Evolutionary conservation across 176 grass and related monocot genomes (phyloP).

Genomic region (Eleusine indica): DNA sequence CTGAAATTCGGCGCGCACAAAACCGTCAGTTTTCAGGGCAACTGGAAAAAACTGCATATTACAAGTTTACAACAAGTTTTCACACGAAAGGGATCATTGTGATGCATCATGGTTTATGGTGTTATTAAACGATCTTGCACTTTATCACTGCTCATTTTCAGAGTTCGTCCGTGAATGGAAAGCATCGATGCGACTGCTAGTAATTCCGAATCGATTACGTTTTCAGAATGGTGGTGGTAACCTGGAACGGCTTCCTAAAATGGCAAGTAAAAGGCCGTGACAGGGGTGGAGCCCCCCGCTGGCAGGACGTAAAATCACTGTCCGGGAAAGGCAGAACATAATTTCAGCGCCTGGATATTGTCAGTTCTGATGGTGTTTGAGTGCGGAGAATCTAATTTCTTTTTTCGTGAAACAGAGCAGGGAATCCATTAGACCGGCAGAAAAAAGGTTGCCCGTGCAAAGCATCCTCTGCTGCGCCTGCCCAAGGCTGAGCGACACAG

Average conservation of each 20-base stretch:
- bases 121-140: not conserved
- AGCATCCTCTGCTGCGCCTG: not conserved
- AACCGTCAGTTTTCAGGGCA: not conserved
- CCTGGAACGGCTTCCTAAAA: conserved; percentile 16
- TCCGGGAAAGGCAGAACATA: conserved; percentile 8
- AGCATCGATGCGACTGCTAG: not conserved
- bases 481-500: not conserved
- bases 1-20: conserved; percentile 34
- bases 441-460: conserved; percentile 37
- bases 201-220: not conserved
- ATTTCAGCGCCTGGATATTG: conserved; percentile 27
- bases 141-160: not conserved
- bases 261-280: not conserved
- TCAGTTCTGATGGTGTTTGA: not conserved
- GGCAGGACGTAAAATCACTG: conserved; percentile 8
- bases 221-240: not conserved
- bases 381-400: conserved; percentile 12
- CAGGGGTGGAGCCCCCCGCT: not conserved
- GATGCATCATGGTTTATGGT: not conserved
- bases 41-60: not conserved
- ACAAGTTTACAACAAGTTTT: not conserved
- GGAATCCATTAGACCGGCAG: conserved; percentile 20
- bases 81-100: not conserved
- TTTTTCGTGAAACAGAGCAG: not conserved
- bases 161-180: not conserved